These are phyloP conservation scores for Blastobotrys capitulatus DNA, from an alignment of 1,139 yeast genomes.

Conservation along the genomic window DNA sequence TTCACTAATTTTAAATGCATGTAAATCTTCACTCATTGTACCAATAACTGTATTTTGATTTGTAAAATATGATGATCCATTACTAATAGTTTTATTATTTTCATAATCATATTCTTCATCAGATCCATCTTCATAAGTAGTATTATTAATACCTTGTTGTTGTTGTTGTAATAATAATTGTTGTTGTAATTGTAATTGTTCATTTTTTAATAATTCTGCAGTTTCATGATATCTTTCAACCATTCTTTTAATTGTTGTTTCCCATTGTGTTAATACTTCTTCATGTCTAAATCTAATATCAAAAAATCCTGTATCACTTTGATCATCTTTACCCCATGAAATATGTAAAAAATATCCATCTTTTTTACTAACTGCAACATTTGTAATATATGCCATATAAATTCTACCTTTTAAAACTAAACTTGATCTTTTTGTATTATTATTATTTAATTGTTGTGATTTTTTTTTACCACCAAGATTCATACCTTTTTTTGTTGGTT, in stretches of 20 bases:
- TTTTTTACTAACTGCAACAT: conserved; percentile 26
- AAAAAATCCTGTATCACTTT: conserved; percentile 34
- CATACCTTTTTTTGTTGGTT: conserved; percentile 29
- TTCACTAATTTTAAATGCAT: conserved; percentile 12
- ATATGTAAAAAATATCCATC: conserved; percentile 32
- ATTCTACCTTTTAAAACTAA: conserved; percentile 40
- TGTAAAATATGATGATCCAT: background rate
- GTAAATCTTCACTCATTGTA: conserved; percentile 10
- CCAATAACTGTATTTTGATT: background rate
- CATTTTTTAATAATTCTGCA: conserved; percentile 1
- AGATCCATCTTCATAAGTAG: conserved; percentile 21
- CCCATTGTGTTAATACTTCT: conserved; percentile 35
- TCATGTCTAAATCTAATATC: conserved; percentile 34
- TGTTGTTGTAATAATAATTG: background rate
- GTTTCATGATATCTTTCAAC: conserved; percentile 24
- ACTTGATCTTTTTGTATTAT: conserved; percentile 22
- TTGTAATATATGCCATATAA: conserved; percentile 36
- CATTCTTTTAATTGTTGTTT: conserved; percentile 28
- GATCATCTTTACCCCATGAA: conserved; percentile 35
- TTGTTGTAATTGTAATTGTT: conserved; percentile 5
- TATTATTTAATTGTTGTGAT: conserved; percentile 11
- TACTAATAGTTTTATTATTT: background rate
- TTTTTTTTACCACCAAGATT: conserved; percentile 27
- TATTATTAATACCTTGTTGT: conserved; percentile 9
- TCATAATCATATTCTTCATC: conserved; percentile 20